phyloP scores from a whole-genome alignment of 2,329 filamentous ascomycete species.

The Septoria petroselini region DNA sequence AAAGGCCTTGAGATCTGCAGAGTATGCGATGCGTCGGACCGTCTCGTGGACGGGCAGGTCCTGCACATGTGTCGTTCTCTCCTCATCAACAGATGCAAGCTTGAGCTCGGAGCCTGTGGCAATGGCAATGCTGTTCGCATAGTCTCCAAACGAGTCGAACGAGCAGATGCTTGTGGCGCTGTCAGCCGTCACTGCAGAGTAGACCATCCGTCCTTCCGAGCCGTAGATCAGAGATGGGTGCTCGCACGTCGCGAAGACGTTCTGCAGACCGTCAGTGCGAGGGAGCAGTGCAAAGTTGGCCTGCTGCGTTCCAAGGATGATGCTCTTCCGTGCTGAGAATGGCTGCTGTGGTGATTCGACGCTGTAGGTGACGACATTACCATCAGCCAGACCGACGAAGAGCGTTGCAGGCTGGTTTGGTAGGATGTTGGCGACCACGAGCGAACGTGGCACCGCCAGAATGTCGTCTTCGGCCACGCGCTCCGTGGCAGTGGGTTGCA shows the following conservation, averaged over 20 bases:
- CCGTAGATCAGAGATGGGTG: constrained; percentile 92
- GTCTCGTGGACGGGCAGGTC: constrained; percentile 76
- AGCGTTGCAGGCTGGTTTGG: constrained; percentile 66
- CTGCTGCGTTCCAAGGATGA: constrained; percentile 81
- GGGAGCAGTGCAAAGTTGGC: constrained; percentile 78
- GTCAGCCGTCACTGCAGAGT: constrained; percentile 89
- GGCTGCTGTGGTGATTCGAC: constrained; percentile 61
- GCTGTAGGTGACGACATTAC: constrained; percentile 80
- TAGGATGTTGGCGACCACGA: constrained; percentile 76
- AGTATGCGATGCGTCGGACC: constrained; percentile 83
- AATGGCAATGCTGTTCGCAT: constrained; percentile 74
- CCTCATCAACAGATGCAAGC: constrained; percentile 76
- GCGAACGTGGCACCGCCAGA: constrained; percentile 75
- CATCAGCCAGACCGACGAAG: constrained; percentile 88
- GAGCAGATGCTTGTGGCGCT: constrained; percentile 76
- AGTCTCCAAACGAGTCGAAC: constrained; percentile 72
- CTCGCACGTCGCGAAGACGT: constrained; percentile 90
- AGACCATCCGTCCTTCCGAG: constrained; percentile 80
- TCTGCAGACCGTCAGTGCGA: constrained; percentile 63
- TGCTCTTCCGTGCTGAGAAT: constrained; percentile 71
- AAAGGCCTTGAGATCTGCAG: constrained; percentile 72
- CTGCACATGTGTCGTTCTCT: constrained; percentile 84
- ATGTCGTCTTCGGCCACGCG: constrained; percentile 56
- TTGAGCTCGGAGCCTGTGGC: constrained; percentile 69
- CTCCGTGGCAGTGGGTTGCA: constrained; percentile 65